These are phyloP conservation scores for Boletus coccyginus DNA, from an alignment of 768 basidiomycete species.

Conservation along the genomic window DNA sequence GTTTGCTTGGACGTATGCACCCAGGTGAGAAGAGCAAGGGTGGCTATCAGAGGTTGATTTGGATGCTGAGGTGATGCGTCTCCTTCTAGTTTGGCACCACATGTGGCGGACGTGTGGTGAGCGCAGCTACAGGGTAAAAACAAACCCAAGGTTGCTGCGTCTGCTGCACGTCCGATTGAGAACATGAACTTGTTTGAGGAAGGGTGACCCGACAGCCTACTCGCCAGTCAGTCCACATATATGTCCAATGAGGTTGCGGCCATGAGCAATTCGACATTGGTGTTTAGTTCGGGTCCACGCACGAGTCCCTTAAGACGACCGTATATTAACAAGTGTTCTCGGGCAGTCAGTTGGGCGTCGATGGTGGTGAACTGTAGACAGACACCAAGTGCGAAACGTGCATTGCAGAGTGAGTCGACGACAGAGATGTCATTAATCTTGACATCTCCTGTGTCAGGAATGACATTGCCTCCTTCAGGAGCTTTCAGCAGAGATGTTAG, in stretches of 20 bases:
- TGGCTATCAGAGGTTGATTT: neutral
- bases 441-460: slow-evolving; percentile 68
- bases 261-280: slow-evolving; percentile 57
- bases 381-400: slow-evolving; percentile 70
- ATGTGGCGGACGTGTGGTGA: slow-evolving; percentile 79
- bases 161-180: slow-evolving; percentile 71
- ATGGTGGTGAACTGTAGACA: slow-evolving; percentile 86
- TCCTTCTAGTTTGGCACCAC: slow-evolving; percentile 51
- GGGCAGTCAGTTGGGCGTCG: slow-evolving; percentile 72
- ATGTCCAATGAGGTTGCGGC: slow-evolving; percentile 51
- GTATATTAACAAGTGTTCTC: slow-evolving; percentile 71
- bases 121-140: slow-evolving; percentile 63
- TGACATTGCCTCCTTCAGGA: slow-evolving; percentile 57
- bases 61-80: neutral
- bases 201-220: slow-evolving; percentile 65
- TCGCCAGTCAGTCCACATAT: slow-evolving; percentile 71
- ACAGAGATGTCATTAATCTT: slow-evolving; percentile 66
- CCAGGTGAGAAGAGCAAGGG: slow-evolving; percentile 49
- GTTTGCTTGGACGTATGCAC: slow-evolving; percentile 91
- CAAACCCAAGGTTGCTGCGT: slow-evolving; percentile 73
- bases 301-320: slow-evolving; percentile 69
- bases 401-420: slow-evolving; percentile 56
- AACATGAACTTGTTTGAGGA: slow-evolving; percentile 78
- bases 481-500: neutral
- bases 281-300: slow-evolving; percentile 45